Evolutionary conservation across 2,329 filamentous ascomycete genomes (phyloP).

Genomic region (Stylonectria norvegica): DNA sequence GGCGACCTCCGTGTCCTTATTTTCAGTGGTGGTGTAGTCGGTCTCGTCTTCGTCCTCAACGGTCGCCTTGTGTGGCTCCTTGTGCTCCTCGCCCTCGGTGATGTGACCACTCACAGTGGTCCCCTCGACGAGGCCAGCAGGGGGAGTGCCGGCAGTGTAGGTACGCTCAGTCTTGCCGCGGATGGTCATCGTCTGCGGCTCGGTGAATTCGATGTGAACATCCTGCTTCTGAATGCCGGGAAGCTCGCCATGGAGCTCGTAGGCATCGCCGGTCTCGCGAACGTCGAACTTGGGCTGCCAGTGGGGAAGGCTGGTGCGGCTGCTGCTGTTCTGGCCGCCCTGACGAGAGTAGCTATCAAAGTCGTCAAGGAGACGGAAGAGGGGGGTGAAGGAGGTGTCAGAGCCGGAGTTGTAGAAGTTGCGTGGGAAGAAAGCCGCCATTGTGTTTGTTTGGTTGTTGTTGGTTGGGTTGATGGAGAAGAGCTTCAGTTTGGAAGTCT

Average conservation of each 20-base stretch:
- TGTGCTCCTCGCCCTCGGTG: conserved; percentile 38
- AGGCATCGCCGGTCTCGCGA: conserved; percentile 63
- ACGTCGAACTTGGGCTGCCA: conserved; percentile 80
- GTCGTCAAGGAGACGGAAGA: conserved; percentile 64
- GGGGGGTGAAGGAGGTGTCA: conserved; percentile 53
- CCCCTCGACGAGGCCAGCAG: conserved; percentile 47
- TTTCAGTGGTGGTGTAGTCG: conserved; percentile 27
- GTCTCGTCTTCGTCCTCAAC: conserved; percentile 59
- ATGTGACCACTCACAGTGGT: conserved; percentile 36
- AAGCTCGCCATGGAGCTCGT: conserved; percentile 78
- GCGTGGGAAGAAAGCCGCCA: conserved; percentile 60
- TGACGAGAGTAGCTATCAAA: conserved; percentile 55
- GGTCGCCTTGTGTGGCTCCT: conserved; percentile 53
- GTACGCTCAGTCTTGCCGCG: conserved; percentile 65
- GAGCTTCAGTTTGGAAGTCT: conserved; percentile 28
- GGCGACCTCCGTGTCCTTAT: conserved; percentile 28
- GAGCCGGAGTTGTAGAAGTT: conserved; percentile 46
- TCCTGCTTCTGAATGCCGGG: conserved; percentile 72
- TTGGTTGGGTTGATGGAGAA: conserved; percentile 18
- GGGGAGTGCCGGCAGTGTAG: conserved; percentile 53
- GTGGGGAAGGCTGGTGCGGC: conserved; percentile 39
- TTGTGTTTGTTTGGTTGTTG: conserved; percentile 38
- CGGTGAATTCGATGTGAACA: conserved; percentile 74
- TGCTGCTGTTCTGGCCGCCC: conserved; percentile 22
- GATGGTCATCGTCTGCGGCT: conserved; percentile 69